Conservation (phyloP, 106 monocot genomes). For the Iris macrosiphon region DNA sequence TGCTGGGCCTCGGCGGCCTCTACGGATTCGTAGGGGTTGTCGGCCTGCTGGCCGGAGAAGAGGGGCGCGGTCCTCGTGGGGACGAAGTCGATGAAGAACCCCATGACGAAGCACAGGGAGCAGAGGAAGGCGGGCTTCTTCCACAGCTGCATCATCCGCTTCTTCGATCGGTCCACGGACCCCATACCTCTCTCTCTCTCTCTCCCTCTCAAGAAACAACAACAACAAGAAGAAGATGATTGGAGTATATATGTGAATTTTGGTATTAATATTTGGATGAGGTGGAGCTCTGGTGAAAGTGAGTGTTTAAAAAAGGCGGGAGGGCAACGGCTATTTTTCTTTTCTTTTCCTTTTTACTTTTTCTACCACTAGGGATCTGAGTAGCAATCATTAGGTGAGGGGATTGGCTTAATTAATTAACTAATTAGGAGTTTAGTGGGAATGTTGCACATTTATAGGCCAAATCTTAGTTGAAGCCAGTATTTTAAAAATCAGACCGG, state of each 20-base stretch:
- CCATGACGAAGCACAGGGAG: slow-evolving; percentile 83
- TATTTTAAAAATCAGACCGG: no score
- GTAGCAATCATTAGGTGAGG: neutral
- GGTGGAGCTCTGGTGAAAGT: no score
- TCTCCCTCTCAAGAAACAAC: neutral
- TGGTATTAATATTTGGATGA: neutral
- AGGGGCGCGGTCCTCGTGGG: slow-evolving; percentile 37
- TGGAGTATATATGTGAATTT: no score
- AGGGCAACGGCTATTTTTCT: neutral
- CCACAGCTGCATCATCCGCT: slow-evolving; percentile 52
- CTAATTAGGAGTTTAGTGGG: no score
- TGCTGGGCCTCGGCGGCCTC: slow-evolving; percentile 1
- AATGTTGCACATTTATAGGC: no score
- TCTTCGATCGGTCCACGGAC: slow-evolving; percentile 51
- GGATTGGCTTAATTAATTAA: no score
- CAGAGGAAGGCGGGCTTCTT: slow-evolving; percentile 79
- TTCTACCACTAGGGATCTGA: neutral
- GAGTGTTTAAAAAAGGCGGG: neutral
- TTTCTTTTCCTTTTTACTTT: neutral
- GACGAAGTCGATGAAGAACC: slow-evolving; percentile 83
- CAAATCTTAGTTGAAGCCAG: no score
- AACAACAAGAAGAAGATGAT: no score
- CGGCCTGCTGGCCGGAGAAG: slow-evolving; percentile 14
- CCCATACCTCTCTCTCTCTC: slow-evolving; percentile 21
- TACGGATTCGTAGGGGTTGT: neutral